Evolutionary conservation across 1,284 basidiomycete genomes (phyloP).

Genomic region (Fomitopsis palustris): DNA sequence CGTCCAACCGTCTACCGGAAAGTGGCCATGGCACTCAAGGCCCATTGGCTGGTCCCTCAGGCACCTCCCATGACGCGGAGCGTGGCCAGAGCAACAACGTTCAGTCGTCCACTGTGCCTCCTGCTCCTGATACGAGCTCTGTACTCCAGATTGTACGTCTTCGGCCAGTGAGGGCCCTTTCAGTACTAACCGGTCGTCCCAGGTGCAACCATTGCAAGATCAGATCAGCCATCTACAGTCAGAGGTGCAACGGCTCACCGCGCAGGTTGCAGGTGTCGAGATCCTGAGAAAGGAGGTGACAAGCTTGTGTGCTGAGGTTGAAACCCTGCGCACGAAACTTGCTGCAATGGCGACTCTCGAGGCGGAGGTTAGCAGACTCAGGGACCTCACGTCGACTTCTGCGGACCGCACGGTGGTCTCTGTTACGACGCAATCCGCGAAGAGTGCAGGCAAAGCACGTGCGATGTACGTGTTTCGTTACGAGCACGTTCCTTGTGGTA

Average conservation of each 20-base stretch:
- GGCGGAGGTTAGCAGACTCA: constrained; percentile 19
- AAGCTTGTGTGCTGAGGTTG: constrained; percentile 19
- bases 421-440: constrained; percentile 8
- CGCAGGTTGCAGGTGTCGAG: constrained; percentile 33
- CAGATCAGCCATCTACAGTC: constrained; percentile 38
- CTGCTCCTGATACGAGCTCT: not conserved
- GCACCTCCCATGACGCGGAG: constrained; percentile 18
- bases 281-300: constrained; percentile 17
- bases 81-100: not conserved
- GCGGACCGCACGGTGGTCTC: not conserved
- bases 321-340: constrained; percentile 17
- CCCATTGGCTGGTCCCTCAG: constrained; percentile 27
- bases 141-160: not conserved
- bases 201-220: constrained; percentile 54
- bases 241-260: constrained; percentile 26
- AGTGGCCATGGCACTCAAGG: not conserved
- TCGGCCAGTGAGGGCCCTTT: not conserved
- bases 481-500: not conserved
- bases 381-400: not conserved
- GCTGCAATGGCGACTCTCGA: constrained; percentile 16
- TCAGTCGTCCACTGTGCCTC: not conserved
- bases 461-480: constrained; percentile 14
- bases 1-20: not conserved
- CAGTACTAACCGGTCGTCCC: constrained; percentile 4
- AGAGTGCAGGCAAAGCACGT: constrained; percentile 21